Percentiles rank a stretch among this genome's conserved stretches.
These are phyloP conservation scores for Ilyonectria sp. DNA, from an alignment of 2,329 filamentous ascomycete genomes.

Conservation along the genomic window DNA sequence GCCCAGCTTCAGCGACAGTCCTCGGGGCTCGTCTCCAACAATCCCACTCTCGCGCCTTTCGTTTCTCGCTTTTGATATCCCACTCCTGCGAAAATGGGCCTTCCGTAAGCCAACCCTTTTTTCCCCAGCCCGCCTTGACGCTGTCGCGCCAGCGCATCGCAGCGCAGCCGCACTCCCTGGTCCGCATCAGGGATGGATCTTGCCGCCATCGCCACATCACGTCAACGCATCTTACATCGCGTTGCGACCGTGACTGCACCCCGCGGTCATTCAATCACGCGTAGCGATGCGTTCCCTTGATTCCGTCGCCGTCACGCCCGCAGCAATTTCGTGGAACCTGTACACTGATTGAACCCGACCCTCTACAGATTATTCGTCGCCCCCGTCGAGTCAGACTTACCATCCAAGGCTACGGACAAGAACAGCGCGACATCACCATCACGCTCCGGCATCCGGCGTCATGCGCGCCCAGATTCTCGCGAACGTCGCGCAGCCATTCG, in stretches of 20 bases:
- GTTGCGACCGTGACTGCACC: slow-evolving; percentile 34
- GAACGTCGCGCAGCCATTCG: slow-evolving; percentile 52
- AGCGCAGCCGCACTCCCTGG: slow-evolving; percentile 35
- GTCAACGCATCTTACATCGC: slow-evolving; percentile 37
- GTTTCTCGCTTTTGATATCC: slow-evolving; percentile 33
- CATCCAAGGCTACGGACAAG: slow-evolving; percentile 54
- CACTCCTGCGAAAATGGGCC: slow-evolving; percentile 56
- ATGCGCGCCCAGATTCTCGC: slow-evolving; percentile 50
- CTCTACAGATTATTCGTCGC: slow-evolving; percentile 61
- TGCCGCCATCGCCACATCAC: slow-evolving; percentile 38
- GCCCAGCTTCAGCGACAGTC: slow-evolving; percentile 29
- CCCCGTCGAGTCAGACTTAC: slow-evolving; percentile 61
- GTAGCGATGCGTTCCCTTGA: slow-evolving; percentile 28
- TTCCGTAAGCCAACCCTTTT: slow-evolving; percentile 60
- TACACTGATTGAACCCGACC: slow-evolving; percentile 36
- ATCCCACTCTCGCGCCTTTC: slow-evolving; percentile 20
- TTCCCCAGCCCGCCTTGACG: slow-evolving; percentile 22
- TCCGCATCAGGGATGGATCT: slow-evolving; percentile 38
- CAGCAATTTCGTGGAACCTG: slow-evolving; percentile 21
- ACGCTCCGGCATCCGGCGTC: slow-evolving; percentile 60
- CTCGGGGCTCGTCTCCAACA: slow-evolving; percentile 12
- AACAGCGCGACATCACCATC: slow-evolving; percentile 47
- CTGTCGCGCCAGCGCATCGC: slow-evolving; percentile 41
- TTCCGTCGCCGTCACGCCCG: slow-evolving; percentile 31
- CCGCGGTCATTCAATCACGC: slow-evolving; percentile 28